These are phyloP conservation scores for Sclerotinia spermophila DNA, from an alignment of 2,329 filamentous ascomycete species.

Conservation along the genomic window DNA sequence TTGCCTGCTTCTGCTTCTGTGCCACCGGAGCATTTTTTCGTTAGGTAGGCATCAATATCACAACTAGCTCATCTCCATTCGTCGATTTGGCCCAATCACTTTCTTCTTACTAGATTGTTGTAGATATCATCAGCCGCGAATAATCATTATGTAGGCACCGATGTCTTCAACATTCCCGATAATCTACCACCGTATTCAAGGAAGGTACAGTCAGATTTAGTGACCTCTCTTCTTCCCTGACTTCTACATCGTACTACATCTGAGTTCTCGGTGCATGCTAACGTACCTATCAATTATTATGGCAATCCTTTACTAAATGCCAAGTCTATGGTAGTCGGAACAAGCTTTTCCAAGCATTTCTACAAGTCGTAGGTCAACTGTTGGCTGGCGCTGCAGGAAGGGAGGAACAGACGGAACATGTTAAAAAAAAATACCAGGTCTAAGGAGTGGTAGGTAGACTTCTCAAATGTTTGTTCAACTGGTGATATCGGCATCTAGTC, in stretches of 20 bases:
- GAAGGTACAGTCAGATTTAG: neutral
- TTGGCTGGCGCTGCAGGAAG: neutral
- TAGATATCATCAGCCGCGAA: neutral
- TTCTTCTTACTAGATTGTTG: neutral
- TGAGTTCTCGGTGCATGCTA: neutral
- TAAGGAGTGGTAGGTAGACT: neutral
- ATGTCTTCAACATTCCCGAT: neutral
- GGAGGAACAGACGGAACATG: neutral
- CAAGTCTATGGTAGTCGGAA: neutral
- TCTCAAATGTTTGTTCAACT: neutral
- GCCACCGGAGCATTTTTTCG: neutral
- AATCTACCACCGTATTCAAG: neutral
- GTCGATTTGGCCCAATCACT: neutral
- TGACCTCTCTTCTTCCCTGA: neutral
- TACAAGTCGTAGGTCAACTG: neutral
- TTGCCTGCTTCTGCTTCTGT: neutral
- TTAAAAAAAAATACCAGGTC: neutral
- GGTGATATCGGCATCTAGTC: neutral
- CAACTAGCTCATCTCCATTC: neutral
- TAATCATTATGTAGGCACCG: neutral
- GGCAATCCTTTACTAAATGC: neutral
- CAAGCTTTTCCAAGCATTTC: slow-evolving; percentile 10
- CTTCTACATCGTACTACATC: neutral
- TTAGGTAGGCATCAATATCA: neutral
- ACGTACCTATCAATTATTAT: neutral